Evolutionary conservation across 306 rosid species (phyloP), one percentile per base, ranked within the genome.

Genomic region (Trichosanthes truncata): DNA sequence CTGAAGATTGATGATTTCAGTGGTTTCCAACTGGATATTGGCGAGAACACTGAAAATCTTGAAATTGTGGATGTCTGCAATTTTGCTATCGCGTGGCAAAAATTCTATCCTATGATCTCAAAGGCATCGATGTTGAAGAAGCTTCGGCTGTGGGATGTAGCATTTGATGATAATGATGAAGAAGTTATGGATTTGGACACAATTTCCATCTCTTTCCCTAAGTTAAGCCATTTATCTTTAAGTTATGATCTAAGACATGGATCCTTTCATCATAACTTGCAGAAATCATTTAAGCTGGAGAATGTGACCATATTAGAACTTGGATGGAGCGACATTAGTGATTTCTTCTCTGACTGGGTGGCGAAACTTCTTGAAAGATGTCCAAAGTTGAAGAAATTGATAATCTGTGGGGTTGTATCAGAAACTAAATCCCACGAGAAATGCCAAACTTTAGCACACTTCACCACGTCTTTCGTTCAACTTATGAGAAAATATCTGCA

Each of bases 261-360:
- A 56, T 80, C 85, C 43, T 84, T 84, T 85, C 83, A 84, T 31
- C 86, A 86, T 77, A 91, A 93, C 78, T 79, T 91, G 82, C 91
- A 85, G 82, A 91, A 91, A 61, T 80, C 84, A 40, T 85, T 95
- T 49, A 85, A 35, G 69, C 56, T 93, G 83, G 83, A 61, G 84
- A 89, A 90, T 79, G 89, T 91, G 84, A 84, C 74, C 67, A 87
- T 90, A 51, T 82, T 93, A 73, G 96, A 93, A 82, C 90, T 93
- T 69, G 98, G 97, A 33, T 93, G 97, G 98, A 90, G 87, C 25
- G 56, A 73, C 51, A 84, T 89, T 48, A 89, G 66, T 77, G 96
- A 90, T 77, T 87, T 88, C 48, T 91, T 91, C 88, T 82, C 91
- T 2, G 87, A 63, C 2, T 91, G 96, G 97, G 97, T 91, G 13